Base-by-base conservation (phyloP, 257 asterid species). In the Salvia miltiorrhiza region DNA sequence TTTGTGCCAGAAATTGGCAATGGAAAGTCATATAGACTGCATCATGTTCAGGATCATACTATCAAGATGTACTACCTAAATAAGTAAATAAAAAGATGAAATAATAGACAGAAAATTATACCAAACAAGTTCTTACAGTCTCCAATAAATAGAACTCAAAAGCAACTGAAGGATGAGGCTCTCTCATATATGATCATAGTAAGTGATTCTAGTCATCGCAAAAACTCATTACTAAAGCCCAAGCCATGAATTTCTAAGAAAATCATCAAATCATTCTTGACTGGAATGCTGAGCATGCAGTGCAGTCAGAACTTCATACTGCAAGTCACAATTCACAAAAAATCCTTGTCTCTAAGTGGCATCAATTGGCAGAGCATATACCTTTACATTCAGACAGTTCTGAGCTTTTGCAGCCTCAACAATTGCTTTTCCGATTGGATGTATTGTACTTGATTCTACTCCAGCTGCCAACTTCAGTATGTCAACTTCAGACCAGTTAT, bases 391-490 rank as follows among this genome's bases (percentile, higher is more conserved):
- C 53, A 81, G 81, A 73, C 88, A 86, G 67, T 87, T 82, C 58
- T 69, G 70, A 54, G 85, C 79, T 73, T 64, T 87, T 62, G 99
- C 97, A 65, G 97, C 97, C 80, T 84, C 85, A 14, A 91, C 93
- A 28, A 94, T 94, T 71, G 99, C 96, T 84, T 91, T 94, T 69
- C 99, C 99, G 64, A 94, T 90, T 65, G 99, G 99, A 80, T 94
- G 99, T 76, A 86, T 91, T 40, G 99, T 91, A 79, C 88, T 89
- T 17, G 90, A 85, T 80, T 94, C 99, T 70, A 94, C 96, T 75
- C 96, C 97, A 75, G 99, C 96, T 17, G 97, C 99, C 47, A 94
- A 77, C 82, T 77, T 85, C 80, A 94, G 76, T 71, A 94, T 73
- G 48, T 94, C 99, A 76, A 69, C 86, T 78, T 87, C 96, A 41